phyloP scores from a whole-genome alignment of 495 filamentous ascomycete species.

The Melanomma pulvis-pyrius region DNA sequence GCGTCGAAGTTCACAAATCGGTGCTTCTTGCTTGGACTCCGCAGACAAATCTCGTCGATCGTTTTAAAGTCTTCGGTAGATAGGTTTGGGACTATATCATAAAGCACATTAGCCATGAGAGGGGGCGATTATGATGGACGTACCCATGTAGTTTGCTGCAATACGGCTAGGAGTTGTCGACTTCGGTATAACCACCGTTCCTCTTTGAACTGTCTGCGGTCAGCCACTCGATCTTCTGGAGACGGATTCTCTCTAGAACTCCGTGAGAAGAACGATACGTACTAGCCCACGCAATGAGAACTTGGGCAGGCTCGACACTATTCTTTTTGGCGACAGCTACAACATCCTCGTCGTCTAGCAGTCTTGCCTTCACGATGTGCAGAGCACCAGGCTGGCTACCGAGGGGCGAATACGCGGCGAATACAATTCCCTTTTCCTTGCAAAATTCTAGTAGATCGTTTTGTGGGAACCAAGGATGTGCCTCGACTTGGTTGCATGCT shows the following conservation, averaged over 20 bases:
- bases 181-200: conserved; percentile 10
- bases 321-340: too few relatives aligned
- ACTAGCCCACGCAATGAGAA: too few relatives aligned
- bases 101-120: too few relatives aligned
- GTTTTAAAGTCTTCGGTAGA: too few relatives aligned
- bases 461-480: not conserved
- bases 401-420: not conserved
- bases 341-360: too few relatives aligned
- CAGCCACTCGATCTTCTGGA: not conserved
- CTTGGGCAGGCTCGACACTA: too few relatives aligned
- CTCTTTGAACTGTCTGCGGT: not conserved
- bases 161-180: not conserved
- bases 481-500: not conserved
- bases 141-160: not conserved
- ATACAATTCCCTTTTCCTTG: not conserved
- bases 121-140: too few relatives aligned
- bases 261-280: not conserved
- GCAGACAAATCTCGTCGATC: too few relatives aligned
- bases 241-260: not conserved
- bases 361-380: not conserved
- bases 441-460: not conserved
- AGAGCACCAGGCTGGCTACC: not conserved
- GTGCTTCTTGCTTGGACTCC: too few relatives aligned
- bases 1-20: too few relatives aligned
- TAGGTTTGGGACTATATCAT: too few relatives aligned